Conservation (phyloP, 2,329 filamentous ascomycete genomes). For the Arthrobotrys musiformis region DNA sequence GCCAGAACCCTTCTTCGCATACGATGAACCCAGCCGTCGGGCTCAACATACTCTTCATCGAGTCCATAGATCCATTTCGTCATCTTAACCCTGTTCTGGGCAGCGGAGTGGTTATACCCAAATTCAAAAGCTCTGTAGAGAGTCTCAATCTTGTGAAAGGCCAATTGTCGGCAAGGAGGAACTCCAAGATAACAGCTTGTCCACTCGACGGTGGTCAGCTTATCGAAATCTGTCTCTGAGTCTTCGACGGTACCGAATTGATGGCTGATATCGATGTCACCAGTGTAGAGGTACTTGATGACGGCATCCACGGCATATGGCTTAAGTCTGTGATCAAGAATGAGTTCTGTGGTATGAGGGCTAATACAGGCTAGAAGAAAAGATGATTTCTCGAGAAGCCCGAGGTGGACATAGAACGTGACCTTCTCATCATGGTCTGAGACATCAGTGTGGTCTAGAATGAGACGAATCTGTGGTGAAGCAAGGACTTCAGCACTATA, state of each 20-base stretch:
- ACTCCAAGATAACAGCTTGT: constrained; percentile 41
- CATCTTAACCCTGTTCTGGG: constrained; percentile 33
- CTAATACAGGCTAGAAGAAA: constrained; percentile 9
- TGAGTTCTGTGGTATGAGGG: constrained; percentile 14
- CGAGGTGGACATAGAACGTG: constrained; percentile 30
- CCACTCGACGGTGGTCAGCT: constrained; percentile 37
- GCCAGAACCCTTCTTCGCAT: constrained; percentile 26
- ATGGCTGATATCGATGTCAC: constrained; percentile 30
- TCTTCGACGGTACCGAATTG: constrained; percentile 40
- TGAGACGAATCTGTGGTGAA: constrained; percentile 29
- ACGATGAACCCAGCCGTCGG: constrained; percentile 26
- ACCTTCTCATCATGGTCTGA: constrained; percentile 28
- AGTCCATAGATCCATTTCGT: constrained; percentile 44
- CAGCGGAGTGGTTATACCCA: constrained; percentile 19
- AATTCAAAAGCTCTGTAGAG: constrained; percentile 40
- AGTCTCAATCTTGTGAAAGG: constrained; percentile 25
- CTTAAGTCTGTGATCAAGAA: constrained; percentile 34
- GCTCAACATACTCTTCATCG: constrained; percentile 17
- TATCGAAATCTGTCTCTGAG: constrained; percentile 25
- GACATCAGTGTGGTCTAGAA: constrained; percentile 29
- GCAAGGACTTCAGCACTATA: constrained; percentile 26
- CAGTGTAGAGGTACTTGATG: constrained; percentile 34
- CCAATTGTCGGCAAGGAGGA: neutral
- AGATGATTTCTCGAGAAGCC: constrained; percentile 11
- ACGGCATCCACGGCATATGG: constrained; percentile 43